phyloP scores from a whole-genome alignment of 371 early-diverging fungal species.

The Rhizopus stolonifer region DNA sequence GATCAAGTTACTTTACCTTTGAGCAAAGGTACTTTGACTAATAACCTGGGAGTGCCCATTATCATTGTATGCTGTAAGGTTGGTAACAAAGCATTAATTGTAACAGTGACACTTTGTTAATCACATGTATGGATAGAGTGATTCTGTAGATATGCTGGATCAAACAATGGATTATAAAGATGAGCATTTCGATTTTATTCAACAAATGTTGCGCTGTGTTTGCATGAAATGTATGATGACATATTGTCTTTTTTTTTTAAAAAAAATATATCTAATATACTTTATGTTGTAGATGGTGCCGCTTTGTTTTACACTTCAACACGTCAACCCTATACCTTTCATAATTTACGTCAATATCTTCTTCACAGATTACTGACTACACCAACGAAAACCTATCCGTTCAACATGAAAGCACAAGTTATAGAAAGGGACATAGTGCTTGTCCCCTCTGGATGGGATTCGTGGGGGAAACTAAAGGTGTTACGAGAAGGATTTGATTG shows the following conservation, averaged over 20 bases:
- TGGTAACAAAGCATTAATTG: slow-evolving; percentile 6
- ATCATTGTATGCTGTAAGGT: slow-evolving; percentile 91
- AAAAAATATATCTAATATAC: not conserved
- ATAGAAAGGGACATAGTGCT: slow-evolving; percentile 89
- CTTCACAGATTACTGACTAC: slow-evolving; percentile 74
- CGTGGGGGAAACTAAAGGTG: slow-evolving; percentile 83
- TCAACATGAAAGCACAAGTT: slow-evolving; percentile 72
- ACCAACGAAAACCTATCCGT: slow-evolving; percentile 49
- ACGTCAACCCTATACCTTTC: slow-evolving; percentile 76
- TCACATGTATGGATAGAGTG: slow-evolving; percentile 58
- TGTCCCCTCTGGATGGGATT: slow-evolving; percentile 95
- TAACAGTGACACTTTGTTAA: too few relatives aligned
- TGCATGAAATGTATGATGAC: slow-evolving; percentile 88
- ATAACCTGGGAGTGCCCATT: slow-evolving; percentile 88
- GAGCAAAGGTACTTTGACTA: slow-evolving; percentile 77
- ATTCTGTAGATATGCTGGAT: slow-evolving; percentile 74
- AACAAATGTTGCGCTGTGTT: slow-evolving; percentile 87
- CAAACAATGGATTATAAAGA: slow-evolving; percentile 86
- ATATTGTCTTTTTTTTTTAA: not conserved
- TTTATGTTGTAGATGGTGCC: slow-evolving; percentile 75
- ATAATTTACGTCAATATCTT: slow-evolving; percentile 78
- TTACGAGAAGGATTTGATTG: slow-evolving; percentile 80
- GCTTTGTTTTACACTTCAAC: slow-evolving; percentile 88
- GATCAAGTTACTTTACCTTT: slow-evolving; percentile 75
- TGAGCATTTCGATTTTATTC: slow-evolving; percentile 93